phyloP scores from a whole-genome alignment of 78 protist genomes.

The Dictyostelium citrinum region DNA sequence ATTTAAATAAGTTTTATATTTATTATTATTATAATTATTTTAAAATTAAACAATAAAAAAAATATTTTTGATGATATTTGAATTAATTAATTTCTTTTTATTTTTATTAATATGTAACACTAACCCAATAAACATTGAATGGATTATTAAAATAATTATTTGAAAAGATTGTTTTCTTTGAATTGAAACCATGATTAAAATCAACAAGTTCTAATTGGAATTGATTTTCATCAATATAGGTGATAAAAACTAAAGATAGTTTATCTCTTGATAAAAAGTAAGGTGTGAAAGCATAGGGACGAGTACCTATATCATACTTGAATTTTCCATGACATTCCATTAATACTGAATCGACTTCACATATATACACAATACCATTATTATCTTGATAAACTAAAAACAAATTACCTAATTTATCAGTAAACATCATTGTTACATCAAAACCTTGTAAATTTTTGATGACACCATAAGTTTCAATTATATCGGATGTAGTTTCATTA shows the following conservation, averaged over 20 bases:
- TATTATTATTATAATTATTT: no score
- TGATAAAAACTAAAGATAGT: not conserved
- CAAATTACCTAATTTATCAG: not conserved
- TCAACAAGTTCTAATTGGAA: not conserved
- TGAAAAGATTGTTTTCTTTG: not conserved
- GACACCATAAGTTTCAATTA: not conserved
- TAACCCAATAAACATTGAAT: not conserved
- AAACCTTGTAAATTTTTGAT: not conserved
- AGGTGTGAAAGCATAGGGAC: not conserved
- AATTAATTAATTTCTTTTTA: no score
- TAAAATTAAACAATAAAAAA: no score
- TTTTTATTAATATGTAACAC: not conserved
- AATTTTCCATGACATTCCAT: not conserved
- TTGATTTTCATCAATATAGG: not conserved
- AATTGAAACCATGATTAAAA: not conserved
- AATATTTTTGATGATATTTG: no score
- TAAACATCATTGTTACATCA: not conserved
- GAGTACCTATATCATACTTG: not conserved
- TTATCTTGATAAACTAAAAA: not conserved
- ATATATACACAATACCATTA: not conserved
- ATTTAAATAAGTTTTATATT: no score
- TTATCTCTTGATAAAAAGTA: not conserved
- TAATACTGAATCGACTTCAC: not conserved
- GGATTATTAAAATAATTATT: not conserved
- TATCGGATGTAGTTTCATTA: not conserved